These are phyloP conservation scores for Penicillium sp. DNA, from an alignment of 2,329 filamentous ascomycete species.

Conservation along the genomic window DNA sequence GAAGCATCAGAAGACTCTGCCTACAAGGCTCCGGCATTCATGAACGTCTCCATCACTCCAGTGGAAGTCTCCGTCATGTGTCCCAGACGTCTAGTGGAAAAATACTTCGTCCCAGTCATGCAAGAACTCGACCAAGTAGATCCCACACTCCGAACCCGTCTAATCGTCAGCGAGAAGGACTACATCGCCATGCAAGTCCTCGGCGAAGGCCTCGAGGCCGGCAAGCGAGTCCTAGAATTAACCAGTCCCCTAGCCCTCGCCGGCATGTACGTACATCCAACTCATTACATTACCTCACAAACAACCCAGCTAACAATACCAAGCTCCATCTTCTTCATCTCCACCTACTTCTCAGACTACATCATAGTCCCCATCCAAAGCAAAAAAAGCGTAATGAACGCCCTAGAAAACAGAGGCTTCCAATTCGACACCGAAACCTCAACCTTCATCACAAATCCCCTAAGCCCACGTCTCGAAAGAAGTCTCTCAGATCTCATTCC, in stretches of 20 bases:
- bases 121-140: slow-evolving; percentile 53
- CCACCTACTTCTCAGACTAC: slow-evolving; percentile 96
- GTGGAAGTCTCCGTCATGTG: slow-evolving; percentile 92
- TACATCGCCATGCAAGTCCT: slow-evolving; percentile 89
- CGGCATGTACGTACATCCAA: slow-evolving; percentile 60
- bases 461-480: slow-evolving; percentile 30
- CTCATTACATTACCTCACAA: neutral
- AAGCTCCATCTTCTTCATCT: slow-evolving; percentile 94
- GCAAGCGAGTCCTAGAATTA: slow-evolving; percentile 83
- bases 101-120: slow-evolving; percentile 71
- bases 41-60: slow-evolving; percentile 90
- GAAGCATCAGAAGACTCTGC: slow-evolving; percentile 37
- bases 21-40: slow-evolving; percentile 66
- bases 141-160: slow-evolving; percentile 44
- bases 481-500: slow-evolving; percentile 27
- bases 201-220: slow-evolving; percentile 84
- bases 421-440: slow-evolving; percentile 69
- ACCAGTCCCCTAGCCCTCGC: slow-evolving; percentile 87
- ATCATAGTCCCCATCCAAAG: slow-evolving; percentile 80
- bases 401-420: slow-evolving; percentile 75
- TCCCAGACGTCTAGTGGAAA: slow-evolving; percentile 67
- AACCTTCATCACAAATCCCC: slow-evolving; percentile 60
- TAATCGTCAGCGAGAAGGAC: slow-evolving; percentile 75
- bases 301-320: slow-evolving; percentile 13
- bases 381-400: slow-evolving; percentile 68